Base-by-base conservation (phyloP, 177 flowering plant species). In the Vitis hybrid region DNA sequence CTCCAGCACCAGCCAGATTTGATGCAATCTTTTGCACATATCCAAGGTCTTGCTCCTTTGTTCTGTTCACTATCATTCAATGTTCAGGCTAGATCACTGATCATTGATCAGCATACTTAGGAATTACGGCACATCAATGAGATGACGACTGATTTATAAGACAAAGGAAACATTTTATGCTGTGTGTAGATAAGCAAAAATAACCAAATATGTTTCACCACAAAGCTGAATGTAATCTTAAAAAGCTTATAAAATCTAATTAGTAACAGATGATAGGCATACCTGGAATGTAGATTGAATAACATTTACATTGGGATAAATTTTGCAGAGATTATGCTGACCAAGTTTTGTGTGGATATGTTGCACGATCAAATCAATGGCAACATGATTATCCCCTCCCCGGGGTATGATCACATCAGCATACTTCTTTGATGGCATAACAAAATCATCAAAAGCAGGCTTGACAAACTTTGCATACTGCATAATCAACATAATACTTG, bases 401-500 rank as follows among this genome's bases (percentile, higher is more conserved):
- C 98, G 88, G 32, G 99, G 99, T 62, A 95, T 95, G 80, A 95
- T 95, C 55, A 95, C 98, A 86, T 95, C 98, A 52, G 99, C 99
- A 82, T 90, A 95, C 82, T 95, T 95, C 88, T 95, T 95, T 71
- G 99, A 93, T 65, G 99, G 99, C 61, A 88, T 86, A 76, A 95
- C 89, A 85, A 93, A 95, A 79, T 93, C 98, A 79, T 95, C 98
- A 88, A 95, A 95, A 71, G 98, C 98, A 74, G 99, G 99, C 80
- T 93, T 95, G 62, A 95, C 99, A 88, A 95, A 95, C 81, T 93
- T 95, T 15, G 97, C 98, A 86, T 95, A 95, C 99, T 95, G 92
- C 85, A 81, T 19, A 75, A 63, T 52, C n/a, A 65, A 73, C 50
- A 68, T 17, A 56, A 68, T 30, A 62, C 13, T 19, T 19, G 13